A percentile compares a stretch with the other conserved stretches of the same genome.
phyloP scores from a whole-genome alignment of 2,329 filamentous ascomycete genomes.

The Apiospora koreana region DNA sequence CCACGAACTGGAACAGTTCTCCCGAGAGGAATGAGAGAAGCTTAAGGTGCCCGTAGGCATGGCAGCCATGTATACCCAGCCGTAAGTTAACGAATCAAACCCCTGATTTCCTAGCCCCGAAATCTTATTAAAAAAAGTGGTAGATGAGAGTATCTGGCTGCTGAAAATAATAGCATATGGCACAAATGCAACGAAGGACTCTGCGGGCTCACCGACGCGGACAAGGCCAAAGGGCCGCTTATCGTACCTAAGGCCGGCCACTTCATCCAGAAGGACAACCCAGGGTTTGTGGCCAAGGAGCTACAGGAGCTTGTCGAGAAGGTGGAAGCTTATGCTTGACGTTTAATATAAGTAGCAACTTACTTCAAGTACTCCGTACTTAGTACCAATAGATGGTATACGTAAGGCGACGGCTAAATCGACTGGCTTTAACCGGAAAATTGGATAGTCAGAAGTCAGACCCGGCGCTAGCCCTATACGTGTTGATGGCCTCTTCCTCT shows the following conservation, averaged over 20 bases:
- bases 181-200: slow-evolving; percentile 54
- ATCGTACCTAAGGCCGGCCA: slow-evolving; percentile 51
- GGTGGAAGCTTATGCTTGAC: neutral
- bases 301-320: neutral
- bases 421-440: neutral
- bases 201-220: slow-evolving; percentile 40
- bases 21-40: slow-evolving; percentile 40
- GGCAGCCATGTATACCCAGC: slow-evolving; percentile 52
- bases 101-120: too few relatives aligned
- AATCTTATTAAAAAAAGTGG: too few relatives aligned
- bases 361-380: too few relatives aligned
- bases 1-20: slow-evolving; percentile 55
- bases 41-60: slow-evolving; percentile 33
- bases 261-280: slow-evolving; percentile 57
- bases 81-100: slow-evolving; percentile 26
- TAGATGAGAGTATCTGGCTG: slow-evolving; percentile 7
- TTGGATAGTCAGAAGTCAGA: too few relatives aligned
- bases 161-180: slow-evolving; percentile 41
- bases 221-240: slow-evolving; percentile 39
- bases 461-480: too few relatives aligned
- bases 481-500: too few relatives aligned
- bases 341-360: too few relatives aligned
- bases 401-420: neutral
- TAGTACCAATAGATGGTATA: neutral
- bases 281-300: slow-evolving; percentile 41